Evolutionary conservation across 164 flowering plant genomes (phyloP), one percentile per base, ranked within the genome.

Genomic region (Tinospora cordifolia): DNA sequence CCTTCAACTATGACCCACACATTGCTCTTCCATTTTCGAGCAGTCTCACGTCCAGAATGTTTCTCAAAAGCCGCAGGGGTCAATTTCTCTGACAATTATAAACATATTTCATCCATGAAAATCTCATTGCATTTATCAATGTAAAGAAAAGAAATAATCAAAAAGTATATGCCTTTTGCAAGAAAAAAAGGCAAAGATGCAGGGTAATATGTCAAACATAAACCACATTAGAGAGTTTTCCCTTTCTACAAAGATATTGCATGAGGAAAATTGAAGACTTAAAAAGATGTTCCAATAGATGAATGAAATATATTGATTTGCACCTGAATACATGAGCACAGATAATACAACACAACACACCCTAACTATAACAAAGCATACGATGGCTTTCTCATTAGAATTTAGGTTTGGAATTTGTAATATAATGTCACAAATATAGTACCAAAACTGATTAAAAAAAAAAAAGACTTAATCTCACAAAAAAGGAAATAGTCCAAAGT

Each of bases 31-130:
- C 97, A 91, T 74, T 86, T 91, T 69, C 89, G 83, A 8, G 93
- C 82, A 63, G 87, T 83, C 80, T 91, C 95, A 76, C 95, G 81
- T 69, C 87, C 90, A 63, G 95, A 87, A 84, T 91, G 97, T 81
- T 90, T 91, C 85, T 90, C 97, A 82, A 91, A 91, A 74, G 90
- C 95, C 72, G 90, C 85, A 14, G 97, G 97, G 59, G 88, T 88
- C 79, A 91, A 39, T 79, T 91, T 90, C 64, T 83, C 97, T 90
- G 65, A 70, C 41, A 68, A 81, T 57, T 14, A 44, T 44, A 44
- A 44, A n/a, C 4, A 54, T 8, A 19, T 54, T 54, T 19, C 60
- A 54, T 54, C 24, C 24, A 54, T 54, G n/a, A 54, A 44, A 54
- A 54, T 22, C 60, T 8, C 21, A 54, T 54, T n/a, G 60, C 60